Evolutionary conservation across 2,329 filamentous ascomycete genomes (phyloP).

Genomic region (Nakataea oryzae): DNA sequence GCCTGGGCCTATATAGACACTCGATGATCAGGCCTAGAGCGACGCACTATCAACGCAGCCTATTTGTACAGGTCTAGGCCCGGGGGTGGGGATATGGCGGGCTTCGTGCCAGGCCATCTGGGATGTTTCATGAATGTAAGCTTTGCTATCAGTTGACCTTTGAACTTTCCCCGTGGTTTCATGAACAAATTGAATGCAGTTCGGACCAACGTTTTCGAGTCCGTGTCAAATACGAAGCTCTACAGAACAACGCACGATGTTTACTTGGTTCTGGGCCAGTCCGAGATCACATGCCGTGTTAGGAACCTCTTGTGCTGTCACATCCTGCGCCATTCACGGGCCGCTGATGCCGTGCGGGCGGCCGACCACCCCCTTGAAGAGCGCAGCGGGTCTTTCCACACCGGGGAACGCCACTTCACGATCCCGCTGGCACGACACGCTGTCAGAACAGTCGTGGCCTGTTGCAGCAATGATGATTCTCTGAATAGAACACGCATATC

Average conservation of each 20-base stretch:
- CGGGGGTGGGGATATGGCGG: too few relatives aligned
- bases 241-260: not conserved
- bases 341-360: not conserved
- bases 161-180: not conserved
- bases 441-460: too few relatives aligned
- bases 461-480: not conserved
- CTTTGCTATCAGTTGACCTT: not conserved
- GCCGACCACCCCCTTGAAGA: not conserved
- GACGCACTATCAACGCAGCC: too few relatives aligned
- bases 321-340: not conserved
- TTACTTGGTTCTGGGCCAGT: not conserved
- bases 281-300: not conserved
- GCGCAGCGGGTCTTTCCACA: not conserved
- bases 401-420: too few relatives aligned
- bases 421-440: too few relatives aligned
- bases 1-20: too few relatives aligned
- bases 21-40: too few relatives aligned
- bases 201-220: not conserved
- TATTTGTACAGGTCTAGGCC: too few relatives aligned
- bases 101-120: too few relatives aligned
- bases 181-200: not conserved
- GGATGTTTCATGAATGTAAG: too few relatives aligned
- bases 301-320: not conserved
- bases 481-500: not conserved
- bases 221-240: not conserved